phyloP scores from a whole-genome alignment of 495 filamentous ascomycete species.

The Xylaria scruposa region DNA sequence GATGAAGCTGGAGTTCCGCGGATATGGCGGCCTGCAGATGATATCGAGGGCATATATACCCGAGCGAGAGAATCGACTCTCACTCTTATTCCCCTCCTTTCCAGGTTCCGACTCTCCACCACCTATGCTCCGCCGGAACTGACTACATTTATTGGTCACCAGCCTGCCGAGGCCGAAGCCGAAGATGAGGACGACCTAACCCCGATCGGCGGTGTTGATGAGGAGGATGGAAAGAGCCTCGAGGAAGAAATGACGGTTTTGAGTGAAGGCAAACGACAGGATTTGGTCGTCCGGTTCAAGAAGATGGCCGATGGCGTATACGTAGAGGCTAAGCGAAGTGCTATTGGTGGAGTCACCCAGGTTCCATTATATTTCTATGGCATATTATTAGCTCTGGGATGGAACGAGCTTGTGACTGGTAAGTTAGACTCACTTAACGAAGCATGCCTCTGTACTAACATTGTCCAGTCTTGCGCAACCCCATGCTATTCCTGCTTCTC shows the following conservation, averaged over 20 bases:
- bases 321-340: slow-evolving; percentile 94
- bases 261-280: slow-evolving; percentile 83
- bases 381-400: slow-evolving; percentile 84
- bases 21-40: slow-evolving; percentile 96
- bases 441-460: slow-evolving; percentile 44
- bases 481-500: slow-evolving; percentile 87
- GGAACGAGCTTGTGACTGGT: slow-evolving; percentile 97
- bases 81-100: slow-evolving; percentile 84
- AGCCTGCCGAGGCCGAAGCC: slow-evolving; percentile 74
- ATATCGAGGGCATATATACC: slow-evolving; percentile 95
- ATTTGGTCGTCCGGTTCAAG: slow-evolving; percentile 93
- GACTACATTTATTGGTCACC: slow-evolving; percentile 77
- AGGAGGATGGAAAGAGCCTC: slow-evolving; percentile 89
- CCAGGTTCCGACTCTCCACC: slow-evolving; percentile 75
- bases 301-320: slow-evolving; percentile 97
- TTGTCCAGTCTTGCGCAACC: slow-evolving; percentile 81
- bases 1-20: slow-evolving; percentile 93
- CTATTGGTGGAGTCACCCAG: slow-evolving; percentile 93
- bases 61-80: slow-evolving; percentile 89
- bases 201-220: slow-evolving; percentile 89
- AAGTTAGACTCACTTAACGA: slow-evolving; percentile 45
- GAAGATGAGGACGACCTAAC: slow-evolving; percentile 88
- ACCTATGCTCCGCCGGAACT: slow-evolving; percentile 80
- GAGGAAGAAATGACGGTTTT: slow-evolving; percentile 97
- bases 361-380: slow-evolving; percentile 95